Conservation (phyloP, 2,329 filamentous ascomycete genomes). For the Rhynchosporium agropyri region DNA sequence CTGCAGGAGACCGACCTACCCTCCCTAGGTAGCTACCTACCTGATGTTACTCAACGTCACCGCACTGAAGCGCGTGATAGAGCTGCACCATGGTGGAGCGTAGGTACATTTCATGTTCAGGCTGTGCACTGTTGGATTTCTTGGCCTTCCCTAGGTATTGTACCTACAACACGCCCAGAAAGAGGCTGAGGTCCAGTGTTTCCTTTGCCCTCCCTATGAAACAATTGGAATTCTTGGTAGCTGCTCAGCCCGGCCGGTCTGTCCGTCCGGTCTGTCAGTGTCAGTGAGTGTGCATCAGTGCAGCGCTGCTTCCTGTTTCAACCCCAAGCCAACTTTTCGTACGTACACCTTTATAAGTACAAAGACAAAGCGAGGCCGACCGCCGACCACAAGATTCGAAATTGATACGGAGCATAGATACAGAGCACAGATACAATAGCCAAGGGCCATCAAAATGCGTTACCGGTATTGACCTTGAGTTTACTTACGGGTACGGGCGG, state of each 20-base stretch:
- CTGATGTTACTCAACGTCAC: slow-evolving; percentile 11
- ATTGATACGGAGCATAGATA: background rate
- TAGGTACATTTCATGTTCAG: background rate
- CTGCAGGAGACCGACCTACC: background rate
- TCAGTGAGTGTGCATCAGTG: no score
- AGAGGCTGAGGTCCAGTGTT: slow-evolving; percentile 4
- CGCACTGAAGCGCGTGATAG: slow-evolving; percentile 4
- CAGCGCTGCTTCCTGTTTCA: slow-evolving; percentile 8
- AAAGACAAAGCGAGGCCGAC: background rate
- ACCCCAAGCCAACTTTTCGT: background rate
- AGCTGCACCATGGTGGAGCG: background rate
- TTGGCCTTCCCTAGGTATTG: background rate
- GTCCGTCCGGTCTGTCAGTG: no score
- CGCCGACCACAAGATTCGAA: background rate
- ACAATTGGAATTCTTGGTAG: slow-evolving; percentile 13
- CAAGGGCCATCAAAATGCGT: slow-evolving; percentile 2
- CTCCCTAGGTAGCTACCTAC: no score
- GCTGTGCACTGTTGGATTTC: background rate
- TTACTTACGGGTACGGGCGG: no score
- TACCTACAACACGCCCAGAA: background rate
- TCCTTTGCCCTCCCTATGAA: slow-evolving; percentile 13
- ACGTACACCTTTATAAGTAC: slow-evolving; percentile 1
- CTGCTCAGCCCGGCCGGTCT: background rate
- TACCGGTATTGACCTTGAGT: background rate
- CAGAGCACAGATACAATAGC: background rate